Evolutionary conservation across 768 basidiomycete species (phyloP), one percentile per base, ranked within the genome.

Genomic region (Boletus barrowsii): DNA sequence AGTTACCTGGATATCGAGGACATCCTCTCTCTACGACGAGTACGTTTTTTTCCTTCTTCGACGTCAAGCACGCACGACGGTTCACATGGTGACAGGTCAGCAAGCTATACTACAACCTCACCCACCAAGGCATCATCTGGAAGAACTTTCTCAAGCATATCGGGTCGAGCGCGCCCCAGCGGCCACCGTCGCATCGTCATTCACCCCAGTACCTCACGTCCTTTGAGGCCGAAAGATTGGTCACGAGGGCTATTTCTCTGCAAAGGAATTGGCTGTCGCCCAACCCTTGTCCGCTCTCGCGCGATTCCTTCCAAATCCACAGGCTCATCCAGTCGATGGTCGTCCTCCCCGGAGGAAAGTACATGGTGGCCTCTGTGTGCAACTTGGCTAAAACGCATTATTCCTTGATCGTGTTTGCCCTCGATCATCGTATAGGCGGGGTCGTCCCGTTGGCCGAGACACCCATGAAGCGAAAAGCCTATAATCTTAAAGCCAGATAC

Each of bases 121-220:
- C 85, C 0, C 83, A 87, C 53, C 81, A 87, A 58, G 79, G 85
- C 17, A 69, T 81, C 43, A 82, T 88, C 39, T 88, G 87, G 87
- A 86, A 83, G 65, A 79, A 79, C 17, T 81, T 85, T 55, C 70
- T 88, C 54, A 66, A 72, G 39, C 66, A 70, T n/a, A 73, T 86
- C 57, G 74, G 74, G 24, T 72, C 83, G n/a, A 83, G 81, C 10
- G 68, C 84, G 17, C 80, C 85, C 6, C 83, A 83, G 5, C 68
- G 86, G 5, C 83, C 84, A 2, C 86, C 86, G 0, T 83, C 82
- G 0, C 73, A 75, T 56, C 75, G 76, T 32, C 80, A 82, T 61
- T 68, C 68, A 0, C 55, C 67, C 15, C 56, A 47, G 53, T 57
- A 59, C 47, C 17, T 78, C 43, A 70, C 68, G 6, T 73, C 70